Base-by-base conservation (phyloP, 345 rosid genomes). In the Nasturtium officinale region DNA sequence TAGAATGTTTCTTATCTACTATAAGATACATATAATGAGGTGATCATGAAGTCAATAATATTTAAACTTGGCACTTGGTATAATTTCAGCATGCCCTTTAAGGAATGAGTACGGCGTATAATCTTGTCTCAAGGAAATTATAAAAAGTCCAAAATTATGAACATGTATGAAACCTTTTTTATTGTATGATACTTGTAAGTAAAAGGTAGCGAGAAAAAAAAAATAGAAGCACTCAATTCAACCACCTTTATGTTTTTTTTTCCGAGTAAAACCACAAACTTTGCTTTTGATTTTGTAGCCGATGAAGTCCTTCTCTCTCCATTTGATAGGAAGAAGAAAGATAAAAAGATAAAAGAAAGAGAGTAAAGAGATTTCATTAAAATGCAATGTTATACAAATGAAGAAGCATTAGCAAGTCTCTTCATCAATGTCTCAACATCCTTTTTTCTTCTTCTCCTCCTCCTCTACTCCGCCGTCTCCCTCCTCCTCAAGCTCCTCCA, bases 351-450 rank as follows among this genome's bases (percentile, higher is more conserved):
- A 75, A 61, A 75, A 53, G 69, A 46, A 76, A 76, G 65, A 77
- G 59, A 69, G 66, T 28, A 72, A 60, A 46, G 69, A 67, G 75
- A 33, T 55, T 53, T 33, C 50, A 66, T 77, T 75, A 83, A 81
- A 62, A 93, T 95, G 99, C 92, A 54, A 89, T 89, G 89, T 76
- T 85, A 90, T 50, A 65, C 71, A 76, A 70, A 71, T 56, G 76
- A 85, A 77, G 91, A 95, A 88, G 84, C 86, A 79, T 86, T 91
- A 45, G 77, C 66, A 76, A 83, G 86, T 67, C 75, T 91, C 75
- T 95, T 87, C 90, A 80, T 85, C 82, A 83, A 82, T 81, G 68
- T 86, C 84, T 91, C 98, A 35, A 80, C 81, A 83, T 84, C 83
- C 76, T 85, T 72, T 73, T 75, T 86, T 43, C 87, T 89, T 50